Percentiles rank a stretch among this genome's conserved stretches.
Conservation (phyloP, 2,329 filamentous ascomycete species). For the Dactylellina sp. region DNA sequence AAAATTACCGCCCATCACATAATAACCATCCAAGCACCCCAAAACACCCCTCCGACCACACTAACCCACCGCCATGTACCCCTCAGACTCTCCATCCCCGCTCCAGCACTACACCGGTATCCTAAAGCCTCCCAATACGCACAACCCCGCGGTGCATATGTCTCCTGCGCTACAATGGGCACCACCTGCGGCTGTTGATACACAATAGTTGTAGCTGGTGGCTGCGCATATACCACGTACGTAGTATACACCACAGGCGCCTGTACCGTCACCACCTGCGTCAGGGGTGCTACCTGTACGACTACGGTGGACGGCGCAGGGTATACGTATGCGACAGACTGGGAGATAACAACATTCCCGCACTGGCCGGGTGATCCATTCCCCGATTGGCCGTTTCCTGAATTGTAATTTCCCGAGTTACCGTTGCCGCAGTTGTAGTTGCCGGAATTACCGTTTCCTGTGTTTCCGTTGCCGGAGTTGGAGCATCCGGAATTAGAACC, state of each 20-base stretch:
- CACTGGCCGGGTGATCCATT: constrained; percentile 42
- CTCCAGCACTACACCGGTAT: constrained; percentile 45
- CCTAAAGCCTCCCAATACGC: constrained; percentile 54
- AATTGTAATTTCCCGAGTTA: constrained; percentile 52
- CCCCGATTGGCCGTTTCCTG: constrained; percentile 26
- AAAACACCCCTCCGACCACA: constrained; percentile 27
- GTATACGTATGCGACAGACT: constrained; percentile 44
- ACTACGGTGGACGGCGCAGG: constrained; percentile 47
- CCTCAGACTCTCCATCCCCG: constrained; percentile 27
- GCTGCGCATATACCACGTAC: constrained; percentile 47
- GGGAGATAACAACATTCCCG: constrained; percentile 48
- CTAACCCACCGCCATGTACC: neutral
- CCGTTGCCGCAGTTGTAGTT: constrained; percentile 56
- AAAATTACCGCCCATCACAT: constrained; percentile 18
- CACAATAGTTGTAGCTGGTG: constrained; percentile 39
- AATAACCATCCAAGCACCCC: constrained; percentile 26
- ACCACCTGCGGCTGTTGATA: constrained; percentile 47
- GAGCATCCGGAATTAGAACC: constrained; percentile 35
- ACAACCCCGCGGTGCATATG: constrained; percentile 48
- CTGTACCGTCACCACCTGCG: constrained; percentile 30
- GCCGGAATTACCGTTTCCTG: constrained; percentile 44
- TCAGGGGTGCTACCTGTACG: constrained; percentile 39
- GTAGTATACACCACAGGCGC: constrained; percentile 48
- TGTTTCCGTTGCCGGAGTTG: constrained; percentile 45
- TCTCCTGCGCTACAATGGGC: constrained; percentile 39